Evolutionary conservation across 345 rosid genomes (phyloP).

Genomic region (Abelmoschus esculentus): DNA sequence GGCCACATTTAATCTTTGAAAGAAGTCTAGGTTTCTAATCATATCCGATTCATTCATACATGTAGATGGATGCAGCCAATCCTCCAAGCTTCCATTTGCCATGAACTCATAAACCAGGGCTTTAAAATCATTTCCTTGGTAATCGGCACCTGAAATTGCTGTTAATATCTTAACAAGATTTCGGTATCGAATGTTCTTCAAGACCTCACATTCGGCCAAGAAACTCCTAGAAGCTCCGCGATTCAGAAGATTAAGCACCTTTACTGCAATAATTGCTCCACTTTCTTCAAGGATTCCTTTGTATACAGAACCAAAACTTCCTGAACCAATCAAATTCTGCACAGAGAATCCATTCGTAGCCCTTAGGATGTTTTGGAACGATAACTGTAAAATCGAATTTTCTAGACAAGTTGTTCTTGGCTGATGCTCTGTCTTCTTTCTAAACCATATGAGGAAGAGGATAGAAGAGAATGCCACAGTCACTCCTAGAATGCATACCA

Average conservation of each 20-base stretch:
- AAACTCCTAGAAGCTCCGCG: background rate
- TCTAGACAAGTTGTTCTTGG: background rate
- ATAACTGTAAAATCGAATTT: slow-evolving; percentile 1
- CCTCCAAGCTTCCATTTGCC: slow-evolving; percentile 11
- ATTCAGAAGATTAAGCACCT: slow-evolving; percentile 30
- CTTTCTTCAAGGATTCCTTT: slow-evolving; percentile 6
- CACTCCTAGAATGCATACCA: background rate
- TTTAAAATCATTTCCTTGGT: slow-evolving; percentile 6
- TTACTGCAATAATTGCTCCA: slow-evolving; percentile 15
- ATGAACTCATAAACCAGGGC: slow-evolving; percentile 10
- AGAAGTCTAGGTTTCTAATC: background rate
- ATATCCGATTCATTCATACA: background rate
- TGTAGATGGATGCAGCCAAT: slow-evolving; percentile 10
- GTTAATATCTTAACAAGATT: slow-evolving; percentile 38
- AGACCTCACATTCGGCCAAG: no score
- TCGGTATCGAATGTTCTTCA: slow-evolving; percentile 22
- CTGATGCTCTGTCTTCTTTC: background rate
- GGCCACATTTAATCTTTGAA: background rate
- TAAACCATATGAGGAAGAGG: background rate
- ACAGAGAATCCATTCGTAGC: slow-evolving; percentile 22
- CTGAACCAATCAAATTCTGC: slow-evolving; percentile 17
- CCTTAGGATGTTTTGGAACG: background rate
- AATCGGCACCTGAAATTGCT: background rate
- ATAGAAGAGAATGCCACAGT: background rate
- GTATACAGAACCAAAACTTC: slow-evolving; percentile 18